A percentile compares a stretch with the other conserved stretches of the same genome.
phyloP scores from a whole-genome alignment of 345 rosid species.

The Lepidium didymum region DNA sequence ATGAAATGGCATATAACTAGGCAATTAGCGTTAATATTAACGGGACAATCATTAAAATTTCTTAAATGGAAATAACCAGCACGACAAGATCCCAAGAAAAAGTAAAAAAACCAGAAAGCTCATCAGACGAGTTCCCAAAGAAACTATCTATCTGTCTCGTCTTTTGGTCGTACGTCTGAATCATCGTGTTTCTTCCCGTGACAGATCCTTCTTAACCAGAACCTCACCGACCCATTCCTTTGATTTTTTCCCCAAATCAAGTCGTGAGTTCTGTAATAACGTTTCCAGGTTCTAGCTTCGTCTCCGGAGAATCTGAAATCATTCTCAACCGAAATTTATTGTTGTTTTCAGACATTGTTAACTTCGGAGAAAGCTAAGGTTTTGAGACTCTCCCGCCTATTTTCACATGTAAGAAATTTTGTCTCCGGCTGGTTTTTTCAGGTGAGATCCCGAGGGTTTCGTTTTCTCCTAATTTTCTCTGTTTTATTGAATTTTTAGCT shows the following conservation, averaged over 20 bases:
- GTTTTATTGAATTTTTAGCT: not conserved
- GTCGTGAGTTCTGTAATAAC: not conserved
- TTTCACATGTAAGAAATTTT: slow-evolving; percentile 40
- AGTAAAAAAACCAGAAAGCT: not conserved
- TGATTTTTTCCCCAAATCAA: not conserved
- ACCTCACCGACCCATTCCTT: slow-evolving; percentile 28
- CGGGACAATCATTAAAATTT: not conserved
- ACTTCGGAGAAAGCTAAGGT: not conserved
- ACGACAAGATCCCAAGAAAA: slow-evolving; percentile 11
- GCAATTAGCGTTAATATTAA: not conserved
- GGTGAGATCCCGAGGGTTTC: slow-evolving; percentile 32
- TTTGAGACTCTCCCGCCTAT: not conserved
- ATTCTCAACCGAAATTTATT: not conserved
- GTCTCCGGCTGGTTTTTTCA: slow-evolving; percentile 31
- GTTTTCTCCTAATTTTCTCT: not conserved
- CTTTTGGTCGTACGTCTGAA: slow-evolving; percentile 51
- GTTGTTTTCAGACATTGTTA: not conserved
- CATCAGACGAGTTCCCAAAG: slow-evolving; percentile 16
- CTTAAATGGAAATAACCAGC: not conserved
- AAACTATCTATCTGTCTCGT: slow-evolving; percentile 1
- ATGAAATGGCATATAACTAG: not conserved
- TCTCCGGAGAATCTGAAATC: not conserved
- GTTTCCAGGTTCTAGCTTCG: slow-evolving; percentile 3
- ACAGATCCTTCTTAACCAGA: slow-evolving; percentile 38
- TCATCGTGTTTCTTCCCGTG: slow-evolving; percentile 30